Evolutionary conservation across 495 filamentous ascomycete species (phyloP), one percentile per base, ranked within the genome.

Genomic region (Friedmanniomyces endolithicus): DNA sequence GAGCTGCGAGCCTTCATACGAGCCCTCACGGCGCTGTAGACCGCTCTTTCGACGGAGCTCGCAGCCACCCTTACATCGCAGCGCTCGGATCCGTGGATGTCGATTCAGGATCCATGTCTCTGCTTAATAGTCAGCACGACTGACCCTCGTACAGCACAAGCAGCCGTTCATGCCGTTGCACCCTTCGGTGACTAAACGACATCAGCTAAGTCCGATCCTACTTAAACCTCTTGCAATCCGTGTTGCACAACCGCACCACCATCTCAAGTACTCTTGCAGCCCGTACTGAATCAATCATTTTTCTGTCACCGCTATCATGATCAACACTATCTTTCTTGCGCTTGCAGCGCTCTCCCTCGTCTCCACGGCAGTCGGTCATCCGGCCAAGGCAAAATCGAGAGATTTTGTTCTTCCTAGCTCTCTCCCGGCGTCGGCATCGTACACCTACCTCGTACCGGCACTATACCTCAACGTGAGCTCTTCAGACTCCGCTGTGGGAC

Each of bases 401-500:
- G 44, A 47, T 20, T 4, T 6, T 47, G 19, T 25, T 50, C 47
- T 31, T 1, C 47, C 47, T 2, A 53, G 22, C 40, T 44, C 51
- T 2, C 24, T 53, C 11, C 51, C 51, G 46, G 23, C 40, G n/a
- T 29, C 39, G 9, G 40, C 40, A n/a, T 37, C 56, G 33, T 58
- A 40, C 41, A 50, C 44, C 22, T 58, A 58, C 35, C 20, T 50
- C 2, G 41, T 50, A 24, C 56, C 56, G 9, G 56, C 56, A 14
- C 50, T 58, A 16, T 58, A 52, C 27, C 47, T 58, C 23, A 58
- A 58, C 33, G 56, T 58, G 16, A 22, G 56, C 48, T 47, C 8
- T 2, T 40, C n/a, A n/a, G n/a, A n/a, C n/a, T 23, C 35, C 11
- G 22, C 34, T 23, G 16, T 35, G 11, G 19, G 6, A 48, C 6